Conservation (phyloP, 2,329 filamentous ascomycete species). For the Pseudogymnoascus pannorum region DNA sequence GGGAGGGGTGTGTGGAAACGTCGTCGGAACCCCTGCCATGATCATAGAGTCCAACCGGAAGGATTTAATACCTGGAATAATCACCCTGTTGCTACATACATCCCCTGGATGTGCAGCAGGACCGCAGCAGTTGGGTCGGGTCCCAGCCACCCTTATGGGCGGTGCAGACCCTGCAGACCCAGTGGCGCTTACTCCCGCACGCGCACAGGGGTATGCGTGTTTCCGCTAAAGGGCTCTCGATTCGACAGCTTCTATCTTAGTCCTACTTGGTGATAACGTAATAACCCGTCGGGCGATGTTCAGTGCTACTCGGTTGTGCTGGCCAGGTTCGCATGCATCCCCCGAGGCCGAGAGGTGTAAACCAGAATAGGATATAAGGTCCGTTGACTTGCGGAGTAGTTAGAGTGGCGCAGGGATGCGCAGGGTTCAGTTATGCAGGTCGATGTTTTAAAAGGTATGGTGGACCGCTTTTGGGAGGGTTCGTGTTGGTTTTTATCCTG, state of each 20-base stretch:
- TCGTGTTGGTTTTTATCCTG: not conserved
- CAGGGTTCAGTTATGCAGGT: not conserved
- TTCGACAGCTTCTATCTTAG: not conserved
- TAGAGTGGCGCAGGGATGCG: not conserved
- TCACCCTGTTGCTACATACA: not conserved
- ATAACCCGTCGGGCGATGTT: not conserved
- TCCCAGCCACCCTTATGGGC: not conserved
- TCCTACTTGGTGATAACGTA: not conserved
- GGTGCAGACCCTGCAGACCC: not conserved
- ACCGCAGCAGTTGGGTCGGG: not conserved
- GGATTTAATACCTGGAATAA: not conserved
- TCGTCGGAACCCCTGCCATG: not conserved
- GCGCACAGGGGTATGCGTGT: not conserved
- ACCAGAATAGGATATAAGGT: not conserved
- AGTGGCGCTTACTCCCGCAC: not conserved
- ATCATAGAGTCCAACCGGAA: not conserved
- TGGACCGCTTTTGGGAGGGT: not conserved
- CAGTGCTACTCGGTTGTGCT: not conserved
- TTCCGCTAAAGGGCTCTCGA: not conserved
- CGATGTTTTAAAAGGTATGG: not conserved
- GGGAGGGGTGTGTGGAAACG: not conserved
- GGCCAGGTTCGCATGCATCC: not conserved
- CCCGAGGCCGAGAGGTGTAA: not conserved
- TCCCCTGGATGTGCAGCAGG: not conserved
- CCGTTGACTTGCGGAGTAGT: not conserved